These are phyloP conservation scores for Lasiosphaeris hirsuta DNA, from an alignment of 495 filamentous ascomycete genomes.

Conservation along the genomic window DNA sequence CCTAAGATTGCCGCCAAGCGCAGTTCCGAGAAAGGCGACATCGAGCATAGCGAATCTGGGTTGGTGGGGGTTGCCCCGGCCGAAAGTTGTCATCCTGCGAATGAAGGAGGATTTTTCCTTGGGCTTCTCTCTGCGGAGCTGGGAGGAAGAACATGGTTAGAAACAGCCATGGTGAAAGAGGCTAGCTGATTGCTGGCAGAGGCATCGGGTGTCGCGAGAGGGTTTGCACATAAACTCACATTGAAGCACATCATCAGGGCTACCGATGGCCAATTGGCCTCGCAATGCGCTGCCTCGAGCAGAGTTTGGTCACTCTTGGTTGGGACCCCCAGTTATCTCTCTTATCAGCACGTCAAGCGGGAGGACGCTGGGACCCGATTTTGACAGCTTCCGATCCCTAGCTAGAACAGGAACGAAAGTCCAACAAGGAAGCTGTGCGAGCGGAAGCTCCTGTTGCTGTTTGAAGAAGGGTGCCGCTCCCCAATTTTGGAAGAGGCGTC, in stretches of 20 bases:
- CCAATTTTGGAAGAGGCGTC: too few species aligned
- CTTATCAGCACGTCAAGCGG: too few species aligned
- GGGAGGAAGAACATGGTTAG: conserved; percentile 3
- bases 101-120: conserved; percentile 26
- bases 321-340: too few species aligned
- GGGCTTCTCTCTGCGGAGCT: conserved; percentile 19
- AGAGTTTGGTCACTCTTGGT: not conserved
- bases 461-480: too few species aligned
- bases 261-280: conserved; percentile 11
- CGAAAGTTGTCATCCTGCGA: conserved; percentile 30
- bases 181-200: not conserved
- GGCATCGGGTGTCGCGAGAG: not conserved
- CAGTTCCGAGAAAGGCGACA: conserved; percentile 17
- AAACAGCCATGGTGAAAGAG: not conserved
- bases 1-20: conserved; percentile 18
- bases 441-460: too few species aligned
- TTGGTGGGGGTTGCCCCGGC: conserved; percentile 21
- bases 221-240: conserved; percentile 9
- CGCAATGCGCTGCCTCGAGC: not conserved
- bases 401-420: too few species aligned
- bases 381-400: too few species aligned
- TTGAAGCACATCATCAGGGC: conserved; percentile 21
- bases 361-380: too few species aligned
- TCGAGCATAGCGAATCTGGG: conserved; percentile 20
- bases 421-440: too few species aligned